Evolutionary conservation across 805 yeast species (phyloP).

Genomic region (Saturnispora halmiae): DNA sequence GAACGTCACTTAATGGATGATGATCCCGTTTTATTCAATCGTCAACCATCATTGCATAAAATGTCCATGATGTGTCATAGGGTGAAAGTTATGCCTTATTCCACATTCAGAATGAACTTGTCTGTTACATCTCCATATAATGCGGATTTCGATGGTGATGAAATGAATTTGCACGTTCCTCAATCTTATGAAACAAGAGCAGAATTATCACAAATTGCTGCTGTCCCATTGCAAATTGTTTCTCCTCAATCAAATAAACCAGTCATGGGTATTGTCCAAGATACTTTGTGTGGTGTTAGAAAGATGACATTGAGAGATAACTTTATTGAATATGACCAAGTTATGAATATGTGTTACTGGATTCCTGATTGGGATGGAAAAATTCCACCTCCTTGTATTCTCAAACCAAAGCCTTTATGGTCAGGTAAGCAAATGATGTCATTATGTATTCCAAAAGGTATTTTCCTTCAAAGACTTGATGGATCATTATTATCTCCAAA

Average conservation of each 20-base stretch:
- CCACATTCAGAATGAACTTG: slow-evolving; percentile 91
- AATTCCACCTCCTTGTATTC: slow-evolving; percentile 88
- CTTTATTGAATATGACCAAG: slow-evolving; percentile 85
- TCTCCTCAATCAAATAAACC: slow-evolving; percentile 98
- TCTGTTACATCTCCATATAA: slow-evolving; percentile 99
- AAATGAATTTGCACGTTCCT: slow-evolving; percentile 97
- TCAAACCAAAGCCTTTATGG: slow-evolving; percentile 96
- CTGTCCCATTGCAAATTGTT: slow-evolving; percentile 95
- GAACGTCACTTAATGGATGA: slow-evolving; percentile 97
- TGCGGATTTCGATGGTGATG: slow-evolving; percentile 99
- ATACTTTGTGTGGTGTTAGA: slow-evolving; percentile 93
- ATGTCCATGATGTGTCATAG: slow-evolving; percentile 99
- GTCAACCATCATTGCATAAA: slow-evolving; percentile 98
- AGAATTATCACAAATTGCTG: slow-evolving; percentile 88
- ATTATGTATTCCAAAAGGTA: slow-evolving; percentile 91
- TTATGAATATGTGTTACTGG: slow-evolving; percentile 95
- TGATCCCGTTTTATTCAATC: slow-evolving; percentile 95
- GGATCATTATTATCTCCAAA: slow-evolving; percentile 80
- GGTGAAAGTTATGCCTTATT: slow-evolving; percentile 97
- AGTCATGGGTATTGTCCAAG: slow-evolving; percentile 99
- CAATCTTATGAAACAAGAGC: slow-evolving; percentile 99
- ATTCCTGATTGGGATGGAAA: slow-evolving; percentile 98
- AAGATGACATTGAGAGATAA: slow-evolving; percentile 88
- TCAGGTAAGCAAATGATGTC: slow-evolving; percentile 93
- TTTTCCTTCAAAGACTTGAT: slow-evolving; percentile 87